Conservation (phyloP, 768 basidiomycete genomes). For the Naganishia antarctica region DNA sequence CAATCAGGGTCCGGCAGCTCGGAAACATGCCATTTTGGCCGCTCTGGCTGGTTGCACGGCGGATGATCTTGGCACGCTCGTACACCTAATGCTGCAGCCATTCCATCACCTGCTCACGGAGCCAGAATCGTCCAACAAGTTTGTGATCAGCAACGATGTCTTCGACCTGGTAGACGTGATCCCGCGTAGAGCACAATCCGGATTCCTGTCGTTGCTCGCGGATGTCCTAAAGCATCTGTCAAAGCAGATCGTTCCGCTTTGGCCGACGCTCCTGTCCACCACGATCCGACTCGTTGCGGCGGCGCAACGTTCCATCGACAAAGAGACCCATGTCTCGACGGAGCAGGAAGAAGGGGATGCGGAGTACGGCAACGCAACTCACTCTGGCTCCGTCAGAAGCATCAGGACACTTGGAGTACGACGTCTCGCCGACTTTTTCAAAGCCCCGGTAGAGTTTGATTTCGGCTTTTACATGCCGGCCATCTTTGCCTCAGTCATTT, state of each 20-base stretch:
- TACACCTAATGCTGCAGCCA: slow-evolving; percentile 81
- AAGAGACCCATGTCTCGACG: slow-evolving; percentile 27
- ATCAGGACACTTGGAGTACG: slow-evolving; percentile 80
- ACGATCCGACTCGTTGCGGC: slow-evolving; percentile 63
- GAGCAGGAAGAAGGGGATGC: slow-evolving; percentile 42
- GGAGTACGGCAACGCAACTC: slow-evolving; percentile 50
- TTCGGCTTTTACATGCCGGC: slow-evolving; percentile 65
- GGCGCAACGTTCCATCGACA: slow-evolving; percentile 61
- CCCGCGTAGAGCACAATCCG: slow-evolving; percentile 54
- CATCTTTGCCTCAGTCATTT: slow-evolving; percentile 68
- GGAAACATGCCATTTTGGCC: slow-evolving; percentile 69
- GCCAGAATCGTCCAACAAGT: slow-evolving; percentile 32
- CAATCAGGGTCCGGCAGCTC: slow-evolving; percentile 59
- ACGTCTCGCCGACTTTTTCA: slow-evolving; percentile 82
- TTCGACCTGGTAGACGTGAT: slow-evolving; percentile 11
- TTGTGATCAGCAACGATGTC: slow-evolving; percentile 5
- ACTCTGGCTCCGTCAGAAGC: slow-evolving; percentile 54
- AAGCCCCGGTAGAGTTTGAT: slow-evolving; percentile 65
- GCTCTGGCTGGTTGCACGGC: slow-evolving; percentile 66
- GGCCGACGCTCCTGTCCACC: slow-evolving; percentile 69
- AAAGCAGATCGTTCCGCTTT: slow-evolving; percentile 62
- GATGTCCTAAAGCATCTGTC: slow-evolving; percentile 80
- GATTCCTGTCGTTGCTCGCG: slow-evolving; percentile 76
- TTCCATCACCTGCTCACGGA: slow-evolving; percentile 48
- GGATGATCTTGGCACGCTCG: slow-evolving; percentile 68